Evolutionary conservation across 2,329 filamentous ascomycete genomes (phyloP).

Genomic region (Sarocladium brachiariae): DNA sequence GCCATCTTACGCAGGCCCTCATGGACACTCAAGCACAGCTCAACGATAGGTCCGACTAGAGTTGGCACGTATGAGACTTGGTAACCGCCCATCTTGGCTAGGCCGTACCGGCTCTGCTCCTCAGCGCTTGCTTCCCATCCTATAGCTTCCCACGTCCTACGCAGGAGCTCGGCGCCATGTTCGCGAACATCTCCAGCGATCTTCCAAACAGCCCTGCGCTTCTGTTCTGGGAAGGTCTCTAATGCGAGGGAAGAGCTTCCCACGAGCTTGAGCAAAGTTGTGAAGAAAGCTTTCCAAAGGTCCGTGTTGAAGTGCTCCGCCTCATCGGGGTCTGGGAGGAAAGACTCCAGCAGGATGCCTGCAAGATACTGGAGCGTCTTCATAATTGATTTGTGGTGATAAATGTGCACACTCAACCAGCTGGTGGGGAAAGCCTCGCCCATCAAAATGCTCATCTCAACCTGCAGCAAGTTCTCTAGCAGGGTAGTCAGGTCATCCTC

Average conservation of each 20-base stretch:
- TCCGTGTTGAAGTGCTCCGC: constrained; percentile 89
- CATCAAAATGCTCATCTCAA: constrained; percentile 81
- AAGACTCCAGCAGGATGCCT: constrained; percentile 70
- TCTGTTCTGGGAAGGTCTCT: constrained; percentile 96
- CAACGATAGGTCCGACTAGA: constrained; percentile 83
- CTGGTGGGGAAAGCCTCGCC: constrained; percentile 82
- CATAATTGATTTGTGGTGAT: constrained; percentile 86
- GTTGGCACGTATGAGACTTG: constrained; percentile 97
- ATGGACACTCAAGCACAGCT: constrained; percentile 91
- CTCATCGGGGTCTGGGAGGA: constrained; percentile 83
- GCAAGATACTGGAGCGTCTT: constrained; percentile 77
- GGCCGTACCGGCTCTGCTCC: constrained; percentile 68
- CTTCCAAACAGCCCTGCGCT: constrained; percentile 94
- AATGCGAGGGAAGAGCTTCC: constrained; percentile 82
- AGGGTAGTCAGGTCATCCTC: constrained; percentile 70
- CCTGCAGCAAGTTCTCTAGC: constrained; percentile 70
- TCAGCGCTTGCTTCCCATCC: constrained; percentile 89
- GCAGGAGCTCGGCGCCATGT: constrained; percentile 77
- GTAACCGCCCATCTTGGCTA: constrained; percentile 86
- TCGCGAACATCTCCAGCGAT: constrained; percentile 95
- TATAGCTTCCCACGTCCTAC: constrained; percentile 86
- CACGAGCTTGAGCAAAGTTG: constrained; percentile 79
- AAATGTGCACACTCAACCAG: constrained; percentile 92
- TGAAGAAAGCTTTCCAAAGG: constrained; percentile 90
- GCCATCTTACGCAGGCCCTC: constrained; percentile 84